A percentile compares a stretch with the other conserved stretches of the same genome.
Evolutionary conservation across 768 basidiomycete genomes (phyloP).

Genomic region (Podaxis carcinomalis): DNA sequence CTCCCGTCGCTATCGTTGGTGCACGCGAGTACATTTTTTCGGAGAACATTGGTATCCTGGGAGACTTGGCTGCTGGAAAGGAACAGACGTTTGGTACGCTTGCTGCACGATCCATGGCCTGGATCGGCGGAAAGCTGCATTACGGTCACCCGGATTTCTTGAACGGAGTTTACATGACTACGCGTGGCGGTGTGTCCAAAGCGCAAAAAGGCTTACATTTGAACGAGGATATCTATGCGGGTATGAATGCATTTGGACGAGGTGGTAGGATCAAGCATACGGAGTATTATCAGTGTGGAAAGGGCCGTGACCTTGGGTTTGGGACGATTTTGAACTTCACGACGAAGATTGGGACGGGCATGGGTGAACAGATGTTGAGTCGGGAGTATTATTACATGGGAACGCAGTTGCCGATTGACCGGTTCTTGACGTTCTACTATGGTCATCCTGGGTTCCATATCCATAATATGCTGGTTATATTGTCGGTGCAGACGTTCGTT

Average conservation of each 20-base stretch:
- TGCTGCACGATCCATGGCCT: slow-evolving; percentile 91
- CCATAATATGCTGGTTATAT: slow-evolving; percentile 98
- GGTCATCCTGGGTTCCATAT: slow-evolving; percentile 99
- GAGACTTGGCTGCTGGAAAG: slow-evolving; percentile 97
- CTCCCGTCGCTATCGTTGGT: slow-evolving; percentile 96
- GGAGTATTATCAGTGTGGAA: slow-evolving; percentile 99
- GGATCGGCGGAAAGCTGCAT: slow-evolving; percentile 97
- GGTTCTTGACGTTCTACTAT: slow-evolving; percentile 99
- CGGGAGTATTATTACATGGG: slow-evolving; percentile 99
- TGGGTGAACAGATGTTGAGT: slow-evolving; percentile 99
- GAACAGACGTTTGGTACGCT: slow-evolving; percentile 99
- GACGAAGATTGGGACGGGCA: slow-evolving; percentile 99
- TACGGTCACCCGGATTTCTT: slow-evolving; percentile 99
- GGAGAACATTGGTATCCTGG: slow-evolving; percentile 98
- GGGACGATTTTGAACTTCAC: slow-evolving; percentile 99
- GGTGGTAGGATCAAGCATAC: slow-evolving; percentile 98
- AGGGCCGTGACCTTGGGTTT: slow-evolving; percentile 97
- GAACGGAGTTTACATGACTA: slow-evolving; percentile 96
- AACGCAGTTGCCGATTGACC: slow-evolving; percentile 95
- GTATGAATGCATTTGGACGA: slow-evolving; percentile 97
- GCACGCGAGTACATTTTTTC: slow-evolving; percentile 99
- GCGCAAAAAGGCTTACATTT: slow-evolving; percentile 99
- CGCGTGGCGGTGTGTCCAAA: slow-evolving; percentile 97
- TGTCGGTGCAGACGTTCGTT: slow-evolving; percentile 95
- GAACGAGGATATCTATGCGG: slow-evolving; percentile 99